Evolutionary conservation across 148 eudicot species (phyloP).

Genomic region (Chenopodium album): DNA sequence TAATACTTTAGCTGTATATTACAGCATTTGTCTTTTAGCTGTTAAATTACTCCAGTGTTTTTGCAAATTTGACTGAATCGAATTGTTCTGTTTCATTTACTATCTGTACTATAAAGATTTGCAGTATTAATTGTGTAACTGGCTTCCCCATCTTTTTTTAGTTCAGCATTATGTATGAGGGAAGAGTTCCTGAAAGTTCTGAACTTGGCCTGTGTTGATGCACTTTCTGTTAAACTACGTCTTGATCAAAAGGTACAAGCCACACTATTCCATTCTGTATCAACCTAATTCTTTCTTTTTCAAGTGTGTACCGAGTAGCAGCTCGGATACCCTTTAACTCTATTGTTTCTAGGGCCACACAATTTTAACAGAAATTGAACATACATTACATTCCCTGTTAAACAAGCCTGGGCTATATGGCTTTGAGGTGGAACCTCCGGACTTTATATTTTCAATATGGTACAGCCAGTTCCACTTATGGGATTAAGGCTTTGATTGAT

Average conservation of each 20-base stretch:
- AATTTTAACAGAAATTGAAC: too few species aligned
- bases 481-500: too few species aligned
- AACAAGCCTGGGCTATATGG: too few species aligned
- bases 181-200: conserved; percentile 71
- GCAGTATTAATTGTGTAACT: conserved; percentile 17
- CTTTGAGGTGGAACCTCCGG: too few species aligned
- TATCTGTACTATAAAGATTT: background rate
- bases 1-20: background rate
- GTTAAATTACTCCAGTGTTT: background rate
- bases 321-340: too few species aligned
- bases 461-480: too few species aligned
- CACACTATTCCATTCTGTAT: background rate
- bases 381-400: too few species aligned
- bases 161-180: conserved; percentile 69
- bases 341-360: too few species aligned
- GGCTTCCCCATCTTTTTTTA: conserved; percentile 30
- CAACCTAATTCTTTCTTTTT: background rate
- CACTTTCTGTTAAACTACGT: conserved; percentile 60
- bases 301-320: too few species aligned
- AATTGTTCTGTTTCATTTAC: background rate
- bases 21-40: background rate
- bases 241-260: conserved; percentile 60
- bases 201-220: conserved; percentile 51
- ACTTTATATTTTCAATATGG: too few species aligned
- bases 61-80: background rate